A percentile compares a stretch with the other conserved stretches of the same genome.
These are phyloP conservation scores for Simplicillium sp. DNA, from an alignment of 2,329 filamentous ascomycete genomes.

Conservation along the genomic window DNA sequence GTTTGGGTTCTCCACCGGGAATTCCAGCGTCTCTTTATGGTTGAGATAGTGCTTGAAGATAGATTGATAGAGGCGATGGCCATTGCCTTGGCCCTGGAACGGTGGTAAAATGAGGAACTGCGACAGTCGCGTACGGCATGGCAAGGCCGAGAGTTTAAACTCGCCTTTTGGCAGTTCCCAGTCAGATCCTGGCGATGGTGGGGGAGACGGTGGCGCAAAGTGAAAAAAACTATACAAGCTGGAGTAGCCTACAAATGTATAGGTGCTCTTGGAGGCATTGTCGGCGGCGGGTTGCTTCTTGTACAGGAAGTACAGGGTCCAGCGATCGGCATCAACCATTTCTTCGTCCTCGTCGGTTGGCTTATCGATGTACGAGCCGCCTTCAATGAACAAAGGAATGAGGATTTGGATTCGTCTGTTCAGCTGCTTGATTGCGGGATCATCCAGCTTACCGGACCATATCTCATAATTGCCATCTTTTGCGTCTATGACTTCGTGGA, in stretches of 20 bases:
- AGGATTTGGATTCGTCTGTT: slow-evolving; percentile 76
- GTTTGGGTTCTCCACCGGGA: slow-evolving; percentile 92
- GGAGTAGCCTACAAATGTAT: slow-evolving; percentile 79
- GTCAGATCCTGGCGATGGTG: slow-evolving; percentile 23
- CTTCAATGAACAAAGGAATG: slow-evolving; percentile 84
- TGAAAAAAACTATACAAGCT: slow-evolving; percentile 84
- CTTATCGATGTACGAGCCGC: slow-evolving; percentile 61
- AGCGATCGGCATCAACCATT: slow-evolving; percentile 66
- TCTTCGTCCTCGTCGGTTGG: slow-evolving; percentile 53
- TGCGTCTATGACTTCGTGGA: slow-evolving; percentile 53
- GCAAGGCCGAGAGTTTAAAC: slow-evolving; percentile 49
- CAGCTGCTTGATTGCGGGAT: slow-evolving; percentile 60
- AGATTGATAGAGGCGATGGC: slow-evolving; percentile 68
- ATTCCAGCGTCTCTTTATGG: slow-evolving; percentile 62
- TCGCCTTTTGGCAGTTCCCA: slow-evolving; percentile 36
- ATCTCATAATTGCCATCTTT: slow-evolving; percentile 66
- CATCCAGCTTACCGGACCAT: slow-evolving; percentile 68
- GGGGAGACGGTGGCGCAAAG: slow-evolving; percentile 39
- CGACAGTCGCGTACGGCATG: slow-evolving; percentile 75
- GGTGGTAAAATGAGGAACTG: slow-evolving; percentile 89
- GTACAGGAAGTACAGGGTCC: slow-evolving; percentile 87
- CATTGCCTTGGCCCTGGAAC: slow-evolving; percentile 74
- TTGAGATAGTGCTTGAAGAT: slow-evolving; percentile 64
- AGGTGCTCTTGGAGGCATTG: slow-evolving; percentile 42
- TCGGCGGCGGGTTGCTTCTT: slow-evolving; percentile 43